Conservation (phyloP, 1,139 yeast species). For the Yamadazyma epiphylla region DNA sequence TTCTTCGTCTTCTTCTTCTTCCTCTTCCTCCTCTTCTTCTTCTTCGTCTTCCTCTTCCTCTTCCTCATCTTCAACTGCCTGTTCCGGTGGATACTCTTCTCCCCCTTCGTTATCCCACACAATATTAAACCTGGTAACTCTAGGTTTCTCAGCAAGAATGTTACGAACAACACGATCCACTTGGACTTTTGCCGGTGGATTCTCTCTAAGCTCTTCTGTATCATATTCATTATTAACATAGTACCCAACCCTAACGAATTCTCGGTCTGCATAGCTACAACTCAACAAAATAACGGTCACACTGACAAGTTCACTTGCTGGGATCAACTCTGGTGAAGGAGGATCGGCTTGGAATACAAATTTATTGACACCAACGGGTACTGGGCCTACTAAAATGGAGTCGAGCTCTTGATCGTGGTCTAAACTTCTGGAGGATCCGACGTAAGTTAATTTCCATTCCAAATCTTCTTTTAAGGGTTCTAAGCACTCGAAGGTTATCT, state of each 20-base stretch:
- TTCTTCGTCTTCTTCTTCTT: constrained; percentile 50
- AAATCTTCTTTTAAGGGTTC: constrained; percentile 90
- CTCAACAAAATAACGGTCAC: constrained; percentile 91
- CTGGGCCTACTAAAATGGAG: constrained; percentile 94
- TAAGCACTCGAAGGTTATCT: constrained; percentile 93
- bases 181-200: constrained; percentile 91
- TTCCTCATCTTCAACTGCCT: constrained; percentile 48
- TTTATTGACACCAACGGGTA: constrained; percentile 94
- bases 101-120: constrained; percentile 82
- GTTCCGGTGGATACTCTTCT: constrained; percentile 70
- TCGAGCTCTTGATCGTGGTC: constrained; percentile 97
- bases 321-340: constrained; percentile 91
- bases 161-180: constrained; percentile 93
- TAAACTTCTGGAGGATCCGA: constrained; percentile 87
- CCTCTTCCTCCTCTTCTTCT: constrained; percentile 56
- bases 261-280: constrained; percentile 89
- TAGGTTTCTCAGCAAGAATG: constrained; percentile 93
- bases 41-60: constrained; percentile 50
- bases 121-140: constrained; percentile 93
- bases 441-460: constrained; percentile 96
- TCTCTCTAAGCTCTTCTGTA: constrained; percentile 84
- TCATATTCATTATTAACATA: constrained; percentile 97
- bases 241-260: constrained; percentile 95
- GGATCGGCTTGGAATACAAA: constrained; percentile 94
- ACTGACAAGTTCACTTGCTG: constrained; percentile 90